Conservation (phyloP, 1,284 basidiomycete species). For the Entoloma clypeatum region DNA sequence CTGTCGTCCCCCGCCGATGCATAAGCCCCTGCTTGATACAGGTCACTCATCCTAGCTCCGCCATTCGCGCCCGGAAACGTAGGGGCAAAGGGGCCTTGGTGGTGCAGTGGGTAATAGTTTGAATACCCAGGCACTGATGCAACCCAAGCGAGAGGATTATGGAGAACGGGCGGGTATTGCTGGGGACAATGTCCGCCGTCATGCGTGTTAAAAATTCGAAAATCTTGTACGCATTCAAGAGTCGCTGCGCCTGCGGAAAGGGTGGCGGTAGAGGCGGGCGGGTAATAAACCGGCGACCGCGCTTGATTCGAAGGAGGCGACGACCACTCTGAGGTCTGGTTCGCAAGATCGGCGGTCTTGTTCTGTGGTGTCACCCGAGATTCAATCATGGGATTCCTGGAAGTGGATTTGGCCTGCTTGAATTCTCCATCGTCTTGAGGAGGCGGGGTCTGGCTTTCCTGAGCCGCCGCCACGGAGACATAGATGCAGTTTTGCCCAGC, state of each 20-base stretch:
- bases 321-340: too few relatives aligned
- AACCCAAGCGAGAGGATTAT: constrained; percentile 8
- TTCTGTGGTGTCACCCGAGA: too few relatives aligned
- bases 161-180: constrained; percentile 4
- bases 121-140: constrained; percentile 4
- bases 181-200: not conserved
- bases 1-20: too few relatives aligned
- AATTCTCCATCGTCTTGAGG: constrained; percentile 5
- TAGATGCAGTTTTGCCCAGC: constrained; percentile 13
- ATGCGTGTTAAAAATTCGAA: too few relatives aligned
- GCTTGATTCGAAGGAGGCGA: too few relatives aligned
- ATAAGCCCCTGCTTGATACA: too few relatives aligned
- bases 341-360: too few relatives aligned
- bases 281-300: too few relatives aligned
- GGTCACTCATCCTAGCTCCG: too few relatives aligned
- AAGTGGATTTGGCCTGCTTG: constrained; percentile 2
- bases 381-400: too few relatives aligned
- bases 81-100: not conserved
- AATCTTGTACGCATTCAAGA: too few relatives aligned
- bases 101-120: not conserved
- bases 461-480: constrained; percentile 14
- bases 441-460: constrained; percentile 5
- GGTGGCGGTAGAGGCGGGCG: too few relatives aligned
- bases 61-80: constrained; percentile 1
- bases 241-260: constrained; percentile 2